A percentile compares a stretch with the other conserved stretches of the same genome.
phyloP scores from a whole-genome alignment of 2,329 filamentous ascomycete species.

The Ophiostoma sp. region DNA sequence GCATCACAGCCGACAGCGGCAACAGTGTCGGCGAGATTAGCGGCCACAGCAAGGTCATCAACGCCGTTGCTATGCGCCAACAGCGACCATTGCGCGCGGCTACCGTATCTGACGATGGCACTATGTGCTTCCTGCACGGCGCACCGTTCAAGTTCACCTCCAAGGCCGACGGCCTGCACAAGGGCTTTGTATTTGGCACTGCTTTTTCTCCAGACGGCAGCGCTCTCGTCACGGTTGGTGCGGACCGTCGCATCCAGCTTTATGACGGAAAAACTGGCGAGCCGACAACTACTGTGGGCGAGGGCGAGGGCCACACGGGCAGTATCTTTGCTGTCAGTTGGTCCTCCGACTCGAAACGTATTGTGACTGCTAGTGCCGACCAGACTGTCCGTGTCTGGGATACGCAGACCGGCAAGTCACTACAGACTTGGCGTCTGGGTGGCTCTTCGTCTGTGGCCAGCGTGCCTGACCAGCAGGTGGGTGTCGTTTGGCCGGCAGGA shows the following conservation, averaged over 20 bases:
- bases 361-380: constrained; percentile 89
- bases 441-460: constrained; percentile 60
- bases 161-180: constrained; percentile 73
- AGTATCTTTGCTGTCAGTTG: constrained; percentile 91
- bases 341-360: constrained; percentile 75
- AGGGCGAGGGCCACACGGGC: constrained; percentile 66
- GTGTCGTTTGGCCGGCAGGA: constrained; percentile 81
- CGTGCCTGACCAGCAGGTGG: constrained; percentile 83
- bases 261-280: constrained; percentile 97
- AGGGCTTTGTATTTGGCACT: constrained; percentile 80
- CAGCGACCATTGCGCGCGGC: constrained; percentile 87
- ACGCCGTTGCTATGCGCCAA: constrained; percentile 81
- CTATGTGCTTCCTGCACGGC: constrained; percentile 86
- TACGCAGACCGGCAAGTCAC: constrained; percentile 66
- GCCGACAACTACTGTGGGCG: constrained; percentile 64
- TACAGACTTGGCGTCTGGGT: constrained; percentile 81
- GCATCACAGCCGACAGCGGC: constrained; percentile 90
- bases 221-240: constrained; percentile 77
- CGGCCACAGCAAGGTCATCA: constrained; percentile 86
- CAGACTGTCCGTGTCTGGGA: constrained; percentile 96
- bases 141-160: constrained; percentile 93
- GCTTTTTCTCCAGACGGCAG: constrained; percentile 86
- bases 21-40: constrained; percentile 93
- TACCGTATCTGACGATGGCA: constrained; percentile 85
- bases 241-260: constrained; percentile 86